phyloP scores from a whole-genome alignment of 441 rosid species.

The Mallotus japonicus region DNA sequence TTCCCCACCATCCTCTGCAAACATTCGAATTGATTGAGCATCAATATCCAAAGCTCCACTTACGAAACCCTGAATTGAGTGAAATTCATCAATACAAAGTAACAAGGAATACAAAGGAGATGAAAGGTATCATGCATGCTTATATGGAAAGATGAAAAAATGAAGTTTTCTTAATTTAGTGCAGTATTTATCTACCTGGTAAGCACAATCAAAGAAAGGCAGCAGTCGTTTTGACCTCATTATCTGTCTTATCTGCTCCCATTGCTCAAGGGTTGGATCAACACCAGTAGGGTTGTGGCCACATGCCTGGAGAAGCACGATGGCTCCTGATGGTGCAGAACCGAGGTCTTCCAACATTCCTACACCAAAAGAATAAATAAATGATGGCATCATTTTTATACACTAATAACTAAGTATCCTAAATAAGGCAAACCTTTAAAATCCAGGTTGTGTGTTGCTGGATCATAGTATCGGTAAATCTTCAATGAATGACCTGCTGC shows the following conservation, averaged over 20 bases:
- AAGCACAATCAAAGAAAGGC: constrained; percentile 89
- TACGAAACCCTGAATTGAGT: constrained; percentile 55
- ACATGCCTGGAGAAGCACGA: constrained; percentile 82
- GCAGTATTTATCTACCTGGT: constrained; percentile 49
- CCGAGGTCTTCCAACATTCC: constrained; percentile 80
- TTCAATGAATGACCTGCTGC: constrained; percentile 61
- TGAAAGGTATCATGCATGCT: neutral
- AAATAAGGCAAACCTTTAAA: constrained; percentile 51
- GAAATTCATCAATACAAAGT: neutral
- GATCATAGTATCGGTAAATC: constrained; percentile 78
- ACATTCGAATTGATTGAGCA: constrained; percentile 65
- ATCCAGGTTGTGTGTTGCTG: constrained; percentile 67
- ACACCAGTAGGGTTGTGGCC: constrained; percentile 93
- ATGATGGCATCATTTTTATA: neutral
- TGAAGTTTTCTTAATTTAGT: neutral
- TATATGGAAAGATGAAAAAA: neutral
- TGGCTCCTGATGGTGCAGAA: constrained; percentile 67
- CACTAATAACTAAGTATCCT: neutral
- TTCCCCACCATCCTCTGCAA: constrained; percentile 90
- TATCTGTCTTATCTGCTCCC: constrained; percentile 72
- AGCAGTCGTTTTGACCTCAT: constrained; percentile 57
- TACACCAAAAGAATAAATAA: constrained; percentile 23
- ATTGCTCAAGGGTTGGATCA: constrained; percentile 73
- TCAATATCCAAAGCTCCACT: constrained; percentile 75
- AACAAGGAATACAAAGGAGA: neutral